Base-by-base conservation (phyloP, 305 asterid species). In the Fraxinus angustifolia region DNA sequence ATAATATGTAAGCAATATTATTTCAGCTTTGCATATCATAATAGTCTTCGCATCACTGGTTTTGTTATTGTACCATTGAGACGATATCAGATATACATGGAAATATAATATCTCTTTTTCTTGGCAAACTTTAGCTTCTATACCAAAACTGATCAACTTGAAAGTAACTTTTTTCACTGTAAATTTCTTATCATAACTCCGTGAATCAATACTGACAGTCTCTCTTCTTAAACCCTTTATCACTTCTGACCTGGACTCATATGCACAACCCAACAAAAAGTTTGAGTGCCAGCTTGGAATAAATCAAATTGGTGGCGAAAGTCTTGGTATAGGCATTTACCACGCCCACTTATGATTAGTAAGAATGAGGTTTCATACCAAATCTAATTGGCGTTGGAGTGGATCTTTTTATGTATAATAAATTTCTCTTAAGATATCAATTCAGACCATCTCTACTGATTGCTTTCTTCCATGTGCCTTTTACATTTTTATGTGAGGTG, bases 1-100 rank as follows among this genome's bases (percentile, higher is more conserved):
- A 58, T n/a, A 71, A 81, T 7, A 83, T 88, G 98, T 94, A 35
- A 88, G 93, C 81, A 81, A 70, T 31, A 81, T 78, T 50, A 30
- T 23, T 76, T 60, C 11, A 48, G 19, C 83, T 79, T 74, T 21
- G 28, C 31, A 45, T 36, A 76, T 36, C 65, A 75, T 23, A 62
- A 50, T 71, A 23, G 79, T 67, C 21, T 23, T 60, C 73, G 70
- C 26, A 68, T 23, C 16, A n/a, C 42, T 23, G 50, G 31, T 16
- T 48, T 68, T n/a, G 45, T 33, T 10, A 3, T 7, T 16, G 23
- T 34, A 8, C 2, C 35, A 26, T 62, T 10, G 34, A 10, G 30
- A 58, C 34, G 14, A 62, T 62, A 62, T 62, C 72, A 62, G 30
- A 62, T 62, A 62, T 26, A 26, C 2, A 10, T 62, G 72, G 67